These are phyloP conservation scores for Gliomastix tumulicola DNA, from an alignment of 2,329 filamentous ascomycete species.

Conservation along the genomic window DNA sequence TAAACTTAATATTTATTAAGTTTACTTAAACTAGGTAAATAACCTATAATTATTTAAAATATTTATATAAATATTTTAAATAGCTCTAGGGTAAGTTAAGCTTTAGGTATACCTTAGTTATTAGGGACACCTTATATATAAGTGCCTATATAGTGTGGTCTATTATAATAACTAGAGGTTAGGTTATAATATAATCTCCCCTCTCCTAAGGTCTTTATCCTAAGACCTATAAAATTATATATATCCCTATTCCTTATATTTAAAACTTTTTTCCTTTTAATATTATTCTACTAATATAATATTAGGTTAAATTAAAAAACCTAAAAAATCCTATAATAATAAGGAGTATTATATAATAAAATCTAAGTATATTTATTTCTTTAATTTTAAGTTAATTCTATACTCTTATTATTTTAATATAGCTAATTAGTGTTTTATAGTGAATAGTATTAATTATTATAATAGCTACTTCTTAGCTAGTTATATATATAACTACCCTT, in stretches of 20 bases:
- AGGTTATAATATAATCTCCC: not conserved
- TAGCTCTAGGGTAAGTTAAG: too few relatives aligned
- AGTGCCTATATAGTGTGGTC: not conserved
- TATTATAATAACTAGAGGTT: not conserved
- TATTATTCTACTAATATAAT: conserved; percentile 1
- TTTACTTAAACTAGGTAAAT: not conserved
- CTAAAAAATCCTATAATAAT: too few relatives aligned
- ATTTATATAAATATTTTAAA: not conserved
- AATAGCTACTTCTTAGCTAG: not conserved
- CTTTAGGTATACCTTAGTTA: not conserved
- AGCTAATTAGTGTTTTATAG: not conserved
- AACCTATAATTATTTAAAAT: not conserved
- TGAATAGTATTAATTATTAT: conserved; percentile 1
- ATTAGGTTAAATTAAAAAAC: too few relatives aligned
- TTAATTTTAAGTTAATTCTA: conserved; percentile 1
- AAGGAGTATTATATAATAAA: not conserved
- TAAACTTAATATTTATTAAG: not conserved
- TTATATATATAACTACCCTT: not conserved
- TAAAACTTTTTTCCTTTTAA: conserved; percentile 1
- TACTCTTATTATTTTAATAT: not conserved
- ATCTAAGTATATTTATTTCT: not conserved
- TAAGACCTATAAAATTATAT: not conserved
- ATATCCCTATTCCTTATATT: not conserved
- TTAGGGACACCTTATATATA: not conserved
- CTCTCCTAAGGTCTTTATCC: not conserved